Conservation (phyloP, 2,329 filamentous ascomycete genomes). For the Monosporascus sp. region DNA sequence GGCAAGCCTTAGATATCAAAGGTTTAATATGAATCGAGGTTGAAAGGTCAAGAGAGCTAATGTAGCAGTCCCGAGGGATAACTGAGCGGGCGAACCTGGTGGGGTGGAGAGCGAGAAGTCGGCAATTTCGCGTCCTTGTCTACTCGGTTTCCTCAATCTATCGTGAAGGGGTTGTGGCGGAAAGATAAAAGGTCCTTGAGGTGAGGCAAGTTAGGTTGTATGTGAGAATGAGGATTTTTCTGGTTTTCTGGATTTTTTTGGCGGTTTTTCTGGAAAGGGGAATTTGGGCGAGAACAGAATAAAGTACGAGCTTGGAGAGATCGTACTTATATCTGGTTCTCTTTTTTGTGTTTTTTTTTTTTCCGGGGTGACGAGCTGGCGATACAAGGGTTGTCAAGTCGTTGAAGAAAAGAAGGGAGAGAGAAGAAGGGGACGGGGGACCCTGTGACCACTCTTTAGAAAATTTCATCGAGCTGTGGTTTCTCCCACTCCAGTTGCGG, state of each 20-base stretch:
- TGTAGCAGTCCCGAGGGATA: neutral
- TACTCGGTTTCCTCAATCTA: neutral
- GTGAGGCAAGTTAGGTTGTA: slow-evolving; percentile 7
- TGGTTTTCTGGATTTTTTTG: slow-evolving; percentile 58
- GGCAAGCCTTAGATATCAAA: slow-evolving; percentile 15
- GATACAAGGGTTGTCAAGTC: slow-evolving; percentile 45
- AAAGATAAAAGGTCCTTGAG: neutral
- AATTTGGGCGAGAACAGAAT: slow-evolving; percentile 55
- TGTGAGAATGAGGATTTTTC: slow-evolving; percentile 34
- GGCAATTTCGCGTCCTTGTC: neutral
- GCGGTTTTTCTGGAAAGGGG: slow-evolving; percentile 41
- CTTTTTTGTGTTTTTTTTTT: slow-evolving; percentile 46
- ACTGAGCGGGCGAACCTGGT: neutral
- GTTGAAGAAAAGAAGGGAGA: slow-evolving; percentile 35
- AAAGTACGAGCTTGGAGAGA: slow-evolving; percentile 43
- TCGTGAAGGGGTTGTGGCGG: neutral
- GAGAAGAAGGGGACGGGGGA: slow-evolving; percentile 25
- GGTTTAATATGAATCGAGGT: slow-evolving; percentile 4
- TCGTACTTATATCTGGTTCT: slow-evolving; percentile 46
- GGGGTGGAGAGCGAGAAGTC: neutral
- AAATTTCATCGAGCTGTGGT: slow-evolving; percentile 2
- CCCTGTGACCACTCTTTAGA: slow-evolving; percentile 13
- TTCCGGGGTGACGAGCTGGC: slow-evolving; percentile 36
- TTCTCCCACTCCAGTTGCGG: neutral
- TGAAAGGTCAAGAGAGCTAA: neutral